Base-by-base conservation (phyloP, 2,329 filamentous ascomycete species). In the Aspergillus melleus region DNA sequence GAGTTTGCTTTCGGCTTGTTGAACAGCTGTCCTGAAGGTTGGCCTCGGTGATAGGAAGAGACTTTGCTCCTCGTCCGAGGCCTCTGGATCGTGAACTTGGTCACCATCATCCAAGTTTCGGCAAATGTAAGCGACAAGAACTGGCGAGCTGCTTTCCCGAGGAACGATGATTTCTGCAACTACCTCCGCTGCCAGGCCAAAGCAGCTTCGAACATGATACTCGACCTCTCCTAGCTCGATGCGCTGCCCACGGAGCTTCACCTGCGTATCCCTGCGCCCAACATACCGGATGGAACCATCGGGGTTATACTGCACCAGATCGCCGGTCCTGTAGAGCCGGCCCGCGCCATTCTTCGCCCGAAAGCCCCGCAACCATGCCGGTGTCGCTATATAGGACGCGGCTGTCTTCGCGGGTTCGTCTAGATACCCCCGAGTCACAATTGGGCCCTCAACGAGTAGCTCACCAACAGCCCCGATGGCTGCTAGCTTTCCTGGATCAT, bases 401-500 rank as follows among this genome's bases (percentile, higher is more conserved):
- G 22, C 42, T 14, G 70, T 72, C 52, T 62, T 67, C 30, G 58
- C 54, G 32, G 57, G 53, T 19, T 72, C 61, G 29, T 69, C 64
- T 12, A 78, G 56, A 57, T 80, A 80, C 2, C 76, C 78, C 19
- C 67, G 66, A 6, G 68, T 76, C 1, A 80, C 67, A 11, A 71
- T 71, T 1, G 74, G 74, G 0, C 77, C 76, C 61, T 78, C 74
- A 6, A 81, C 59, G 2, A 78, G 57, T 36, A 81, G 56, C 60
- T 81, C 79, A 11, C 79, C 79, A 6, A 76, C 67, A n/a, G 68
- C 69, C 11, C 79, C 79, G 4, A 78, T 61, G 1, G 77, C 70
- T 5, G 72, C 62, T n/a, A 75, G 64, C 4, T 61, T 54, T n/a
- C 70, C 63, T 29, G 64, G 60, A n/a, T 71, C 67, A 10, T 61